Evolutionary conservation across 768 basidiomycete species (phyloP), one percentile per base, ranked within the genome.

Genomic region (Termitomyces bulborhizus): DNA sequence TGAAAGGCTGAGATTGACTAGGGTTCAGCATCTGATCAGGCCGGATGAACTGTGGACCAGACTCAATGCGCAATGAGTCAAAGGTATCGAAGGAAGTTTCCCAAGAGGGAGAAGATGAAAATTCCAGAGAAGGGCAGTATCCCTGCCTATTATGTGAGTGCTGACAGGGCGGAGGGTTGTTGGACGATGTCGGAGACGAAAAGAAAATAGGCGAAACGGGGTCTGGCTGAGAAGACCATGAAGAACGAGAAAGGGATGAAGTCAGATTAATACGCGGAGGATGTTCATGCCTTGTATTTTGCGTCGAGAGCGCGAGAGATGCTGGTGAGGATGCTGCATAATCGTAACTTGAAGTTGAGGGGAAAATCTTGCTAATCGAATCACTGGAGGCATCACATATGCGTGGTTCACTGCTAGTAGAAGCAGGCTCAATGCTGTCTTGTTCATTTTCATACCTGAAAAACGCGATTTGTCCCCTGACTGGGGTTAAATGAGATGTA

Each of bases 181-280:
- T 49, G 54, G 66, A 68, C 16, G 65, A 69, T 6, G 63, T 56
- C 12, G 68, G 69, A 12, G 68, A 70, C 12, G 67, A 60, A 52
- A 69, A 59, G 18, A 47, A 45, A 21, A 62, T 59, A 18, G 60
- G 55, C n/a, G 60, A 59, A 24, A 59, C 47, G 32, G 39, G 31
- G 37, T 55, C 53, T 41, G 55, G 34, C 29, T 47, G 31, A 40
- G 54, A 45, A 16, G 56, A 55, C 45, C 27, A 48, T 6, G 57
- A 52, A 45, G 53, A 40, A 26, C 16, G n/a, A 32, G 54, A 58
- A 26, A 39, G 46, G 41, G 57, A 51, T 26, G 53, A 34, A 11
- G 46, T 21, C 1, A 57, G 13, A 18, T 36, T 29, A 2, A 46
- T 34, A 32, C 45, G 51, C 9, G 51, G 42, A 6, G 15, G 43